These are phyloP conservation scores for Athelia sp. DNA, from an alignment of 1,284 basidiomycete genomes.

Conservation along the genomic window DNA sequence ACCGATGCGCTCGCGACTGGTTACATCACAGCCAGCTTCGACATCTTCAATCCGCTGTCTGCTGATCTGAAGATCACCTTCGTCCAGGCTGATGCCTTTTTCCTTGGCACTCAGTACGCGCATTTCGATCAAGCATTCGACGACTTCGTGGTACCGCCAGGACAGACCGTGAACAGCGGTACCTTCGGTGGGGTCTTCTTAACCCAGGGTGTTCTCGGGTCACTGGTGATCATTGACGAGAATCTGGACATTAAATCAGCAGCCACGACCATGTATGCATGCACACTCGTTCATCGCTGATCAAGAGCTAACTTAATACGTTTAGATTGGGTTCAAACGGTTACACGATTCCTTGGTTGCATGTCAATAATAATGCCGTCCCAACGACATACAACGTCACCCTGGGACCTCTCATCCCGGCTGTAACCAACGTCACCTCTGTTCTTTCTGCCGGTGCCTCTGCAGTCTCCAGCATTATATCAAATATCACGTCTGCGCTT, in stretches of 20 bases:
- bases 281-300: neutral
- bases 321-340: slow-evolving; percentile 39
- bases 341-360: slow-evolving; percentile 54
- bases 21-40: no score
- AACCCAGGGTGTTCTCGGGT: slow-evolving; percentile 47
- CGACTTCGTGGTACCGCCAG: slow-evolving; percentile 50
- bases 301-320: neutral
- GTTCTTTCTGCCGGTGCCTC: no score
- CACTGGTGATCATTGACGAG: slow-evolving; percentile 51
- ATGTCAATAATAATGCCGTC: slow-evolving; percentile 42
- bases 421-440: slow-evolving; percentile 2
- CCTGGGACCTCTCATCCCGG: slow-evolving; percentile 7
- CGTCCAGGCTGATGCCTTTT: slow-evolving; percentile 49
- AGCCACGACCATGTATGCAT: slow-evolving; percentile 35
- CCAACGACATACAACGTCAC: slow-evolving; percentile 37
- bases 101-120: slow-evolving; percentile 50
- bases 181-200: slow-evolving; percentile 50
- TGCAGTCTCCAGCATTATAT: no score
- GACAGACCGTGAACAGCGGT: slow-evolving; percentile 52
- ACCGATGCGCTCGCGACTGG: slow-evolving; percentile 40
- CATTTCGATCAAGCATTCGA: slow-evolving; percentile 51
- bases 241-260: slow-evolving; percentile 48
- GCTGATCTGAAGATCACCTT: slow-evolving; percentile 49
- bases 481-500: no score
- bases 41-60: slow-evolving; percentile 50